Conservation (phyloP, 176 grass and related monocot species). For the Canna indica region DNA sequence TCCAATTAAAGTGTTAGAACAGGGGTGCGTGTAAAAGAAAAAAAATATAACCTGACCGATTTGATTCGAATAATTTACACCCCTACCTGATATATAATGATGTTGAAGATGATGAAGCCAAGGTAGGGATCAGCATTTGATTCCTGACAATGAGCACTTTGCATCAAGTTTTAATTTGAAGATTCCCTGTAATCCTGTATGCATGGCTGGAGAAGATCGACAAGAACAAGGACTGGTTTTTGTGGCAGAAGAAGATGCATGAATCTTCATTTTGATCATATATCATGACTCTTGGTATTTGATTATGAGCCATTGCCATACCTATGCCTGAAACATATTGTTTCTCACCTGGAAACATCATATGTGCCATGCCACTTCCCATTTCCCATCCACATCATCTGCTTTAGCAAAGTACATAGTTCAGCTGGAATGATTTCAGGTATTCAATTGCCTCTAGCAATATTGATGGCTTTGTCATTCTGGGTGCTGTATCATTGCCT, state of each 20-base stretch:
- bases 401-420: background rate
- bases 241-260: conserved; percentile 17
- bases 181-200: conserved; percentile 21
- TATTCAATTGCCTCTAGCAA: conserved; percentile 89
- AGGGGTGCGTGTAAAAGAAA: too few relatives aligned
- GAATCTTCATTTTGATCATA: too few relatives aligned
- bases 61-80: too few relatives aligned
- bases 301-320: conserved; percentile 30
- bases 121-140: conserved; percentile 31
- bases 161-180: conserved; percentile 32
- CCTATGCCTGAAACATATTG: conserved; percentile 50
- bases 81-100: too few relatives aligned
- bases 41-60: too few relatives aligned
- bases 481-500: conserved; percentile 23
- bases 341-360: conserved; percentile 54
- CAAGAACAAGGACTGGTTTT: conserved; percentile 40
- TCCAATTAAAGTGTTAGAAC: too few relatives aligned
- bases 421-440: conserved; percentile 74
- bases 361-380: conserved; percentile 51
- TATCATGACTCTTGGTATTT: too few relatives aligned
- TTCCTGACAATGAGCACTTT: conserved; percentile 12
- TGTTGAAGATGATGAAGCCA: conserved; percentile 20
- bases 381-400: conserved; percentile 96
- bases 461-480: conserved; percentile 85
- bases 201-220: conserved; percentile 23